Conservation (phyloP, 1,139 yeast genomes). For the Pichia sp. region DNA sequence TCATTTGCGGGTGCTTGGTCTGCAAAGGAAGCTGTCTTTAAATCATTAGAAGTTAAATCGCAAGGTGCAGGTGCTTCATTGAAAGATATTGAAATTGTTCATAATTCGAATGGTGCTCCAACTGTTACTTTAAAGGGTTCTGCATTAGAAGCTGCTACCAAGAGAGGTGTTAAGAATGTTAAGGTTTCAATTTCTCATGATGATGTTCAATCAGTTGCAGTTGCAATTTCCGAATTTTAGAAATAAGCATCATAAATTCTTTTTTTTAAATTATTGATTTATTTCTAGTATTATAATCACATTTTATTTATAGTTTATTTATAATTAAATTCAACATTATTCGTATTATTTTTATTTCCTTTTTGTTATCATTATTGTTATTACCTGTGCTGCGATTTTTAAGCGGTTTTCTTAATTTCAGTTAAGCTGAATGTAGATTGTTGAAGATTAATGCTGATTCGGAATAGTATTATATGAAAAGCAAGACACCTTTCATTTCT, state of each 20-base stretch:
- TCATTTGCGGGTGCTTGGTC: conserved; percentile 98
- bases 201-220: conserved; percentile 96
- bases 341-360: neutral
- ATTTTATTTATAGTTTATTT: neutral
- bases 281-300: neutral
- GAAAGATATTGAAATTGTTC: conserved; percentile 79
- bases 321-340: neutral
- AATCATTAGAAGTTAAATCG: conserved; percentile 82
- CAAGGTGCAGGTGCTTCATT: conserved; percentile 95
- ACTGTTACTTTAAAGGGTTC: conserved; percentile 66
- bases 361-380: too few species aligned
- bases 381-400: neutral
- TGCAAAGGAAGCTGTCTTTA: conserved; percentile 98
- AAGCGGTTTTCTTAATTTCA: too few species aligned
- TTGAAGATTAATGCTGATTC: too few species aligned
- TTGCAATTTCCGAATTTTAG: conserved; percentile 73
- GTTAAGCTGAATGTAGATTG: too few species aligned
- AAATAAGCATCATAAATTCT: neutral
- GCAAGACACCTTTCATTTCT: too few species aligned
- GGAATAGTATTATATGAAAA: too few species aligned
- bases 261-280: neutral
- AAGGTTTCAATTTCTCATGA: conserved; percentile 92
- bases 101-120: conserved; percentile 78
- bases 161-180: conserved; percentile 63
- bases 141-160: conserved; percentile 68